Evolutionary conservation across 1,284 basidiomycete species (phyloP), one percentile per base, ranked within the genome.

Genomic region (Fomes fomentarius): DNA sequence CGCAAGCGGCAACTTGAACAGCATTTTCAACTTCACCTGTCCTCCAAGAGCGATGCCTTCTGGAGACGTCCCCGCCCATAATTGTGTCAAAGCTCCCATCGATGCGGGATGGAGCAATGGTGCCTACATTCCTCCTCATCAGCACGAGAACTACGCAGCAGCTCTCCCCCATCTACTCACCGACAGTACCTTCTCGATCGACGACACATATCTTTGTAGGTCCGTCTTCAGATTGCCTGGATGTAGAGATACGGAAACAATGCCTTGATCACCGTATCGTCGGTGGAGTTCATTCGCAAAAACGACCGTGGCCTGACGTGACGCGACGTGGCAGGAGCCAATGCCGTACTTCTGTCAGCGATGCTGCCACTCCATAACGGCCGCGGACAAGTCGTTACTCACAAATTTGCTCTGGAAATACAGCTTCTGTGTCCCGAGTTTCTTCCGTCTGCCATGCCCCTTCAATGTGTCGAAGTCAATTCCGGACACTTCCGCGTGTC

Each of bases 251-350:
- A 69, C 74, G 1, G 78, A 81, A 4, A 84, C 72, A 28, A 85
- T 74, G 15, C 79, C 79, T 52, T 81, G 66, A 15, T 76, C 75
- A 0, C 72, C 77, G 58, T 84, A 82, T 52, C 77, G 66, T 22
- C 75, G 65, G 3, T 78, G 76, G 12, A 85, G 63, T 58, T 83
- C 79, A 38, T 76, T 75, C 0, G 81, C 70, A 39, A 78, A 68
- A 0, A 83, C 63, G 10, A 81, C 66, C 58, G 81, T 81, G 0
- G 72, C 81, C 81, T 82, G 35, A 17, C 44, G 41, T 22, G 57
- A 49, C 31, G 52, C 39, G 67, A 15, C 67, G 64, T 66, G 41
- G 51, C 9, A 28, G 7, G 17, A 28, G 22, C 14, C 30, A 25
- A 37, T 17, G 12, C 17, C 14, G 19, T 24, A 11, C 4, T 24